Conservation (phyloP, 495 filamentous ascomycete genomes). For the Talaromyces thailandensis region DNA sequence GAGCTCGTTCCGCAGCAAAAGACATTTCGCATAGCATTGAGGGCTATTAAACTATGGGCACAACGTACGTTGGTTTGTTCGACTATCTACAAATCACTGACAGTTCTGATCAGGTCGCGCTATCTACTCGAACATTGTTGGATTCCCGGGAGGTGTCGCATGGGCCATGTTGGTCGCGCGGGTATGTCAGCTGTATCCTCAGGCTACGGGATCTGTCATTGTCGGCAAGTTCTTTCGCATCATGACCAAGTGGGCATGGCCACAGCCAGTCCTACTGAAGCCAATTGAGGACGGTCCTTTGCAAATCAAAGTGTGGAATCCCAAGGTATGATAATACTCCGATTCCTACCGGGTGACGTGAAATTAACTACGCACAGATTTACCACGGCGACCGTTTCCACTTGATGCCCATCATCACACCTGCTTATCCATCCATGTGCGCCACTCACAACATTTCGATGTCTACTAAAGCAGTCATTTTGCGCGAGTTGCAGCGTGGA, state of each 20-base stretch:
- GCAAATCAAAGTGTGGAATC: constrained; percentile 88
- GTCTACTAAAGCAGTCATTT: constrained; percentile 77
- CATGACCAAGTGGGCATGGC: constrained; percentile 89
- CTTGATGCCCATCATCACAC: constrained; percentile 95
- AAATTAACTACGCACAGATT: constrained; percentile 38
- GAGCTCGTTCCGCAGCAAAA: constrained; percentile 79
- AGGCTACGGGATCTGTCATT: constrained; percentile 75
- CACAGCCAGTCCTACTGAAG: constrained; percentile 81
- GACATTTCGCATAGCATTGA: constrained; percentile 77
- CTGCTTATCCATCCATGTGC: constrained; percentile 93
- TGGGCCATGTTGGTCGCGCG: constrained; percentile 96
- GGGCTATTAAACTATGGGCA: constrained; percentile 94
- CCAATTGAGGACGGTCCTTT: constrained; percentile 74
- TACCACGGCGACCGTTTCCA: constrained; percentile 75
- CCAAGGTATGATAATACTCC: constrained; percentile 49
- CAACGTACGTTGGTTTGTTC: constrained; percentile 46
- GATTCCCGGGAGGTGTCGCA: constrained; percentile 92
- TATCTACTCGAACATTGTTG: constrained; percentile 91
- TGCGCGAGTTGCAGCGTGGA: constrained; percentile 71
- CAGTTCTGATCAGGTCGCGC: constrained; percentile 48
- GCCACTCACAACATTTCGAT: constrained; percentile 86
- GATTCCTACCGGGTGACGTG: neutral
- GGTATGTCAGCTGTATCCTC: constrained; percentile 95
- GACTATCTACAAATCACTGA: neutral
- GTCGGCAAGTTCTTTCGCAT: constrained; percentile 90